phyloP scores from a whole-genome alignment of 2,329 filamentous ascomycete species.

The Capronia epimyces region DNA sequence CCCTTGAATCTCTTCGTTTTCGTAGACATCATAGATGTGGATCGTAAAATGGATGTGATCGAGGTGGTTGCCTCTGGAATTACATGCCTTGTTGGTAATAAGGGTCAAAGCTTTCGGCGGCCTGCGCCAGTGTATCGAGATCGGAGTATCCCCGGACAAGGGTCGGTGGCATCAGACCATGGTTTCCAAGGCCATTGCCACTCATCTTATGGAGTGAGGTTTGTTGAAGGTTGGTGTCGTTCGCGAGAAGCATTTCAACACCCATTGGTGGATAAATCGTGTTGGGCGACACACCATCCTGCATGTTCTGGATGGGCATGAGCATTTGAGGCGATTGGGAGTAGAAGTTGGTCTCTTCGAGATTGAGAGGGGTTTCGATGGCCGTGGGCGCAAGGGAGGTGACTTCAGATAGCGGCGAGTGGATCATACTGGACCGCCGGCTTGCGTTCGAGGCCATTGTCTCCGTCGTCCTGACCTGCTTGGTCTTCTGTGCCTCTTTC shows the following conservation, averaged over 20 bases:
- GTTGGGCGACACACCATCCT: conserved; percentile 21
- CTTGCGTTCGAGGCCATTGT: conserved; percentile 14
- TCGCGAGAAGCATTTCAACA: conserved; percentile 21
- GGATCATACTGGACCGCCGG: conserved; percentile 22
- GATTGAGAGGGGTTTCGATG: conserved; percentile 22
- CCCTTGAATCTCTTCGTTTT: not conserved
- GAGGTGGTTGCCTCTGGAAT: not conserved
- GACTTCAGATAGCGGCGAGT: conserved; percentile 26
- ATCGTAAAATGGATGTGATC: not conserved
- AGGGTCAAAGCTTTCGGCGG: conserved; percentile 27
- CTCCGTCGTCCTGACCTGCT: conserved; percentile 17
- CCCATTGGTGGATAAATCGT: conserved; percentile 27
- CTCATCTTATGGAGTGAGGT: conserved; percentile 7
- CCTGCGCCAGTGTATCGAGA: conserved; percentile 29
- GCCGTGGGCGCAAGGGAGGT: conserved; percentile 24
- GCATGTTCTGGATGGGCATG: conserved; percentile 23
- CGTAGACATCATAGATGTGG: not conserved
- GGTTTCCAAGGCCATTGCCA: not conserved
- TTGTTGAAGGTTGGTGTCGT: conserved; percentile 4
- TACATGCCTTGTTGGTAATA: conserved; percentile 22
- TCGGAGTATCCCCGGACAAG: conserved; percentile 28
- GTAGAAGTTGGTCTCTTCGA: conserved; percentile 21
- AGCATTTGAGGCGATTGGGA: conserved; percentile 17
- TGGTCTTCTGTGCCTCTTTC: conserved; percentile 26
- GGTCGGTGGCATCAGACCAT: conserved; percentile 18